Base-by-base conservation (phyloP, 2,329 filamentous ascomycete species). In the Monosporascus sp. region DNA sequence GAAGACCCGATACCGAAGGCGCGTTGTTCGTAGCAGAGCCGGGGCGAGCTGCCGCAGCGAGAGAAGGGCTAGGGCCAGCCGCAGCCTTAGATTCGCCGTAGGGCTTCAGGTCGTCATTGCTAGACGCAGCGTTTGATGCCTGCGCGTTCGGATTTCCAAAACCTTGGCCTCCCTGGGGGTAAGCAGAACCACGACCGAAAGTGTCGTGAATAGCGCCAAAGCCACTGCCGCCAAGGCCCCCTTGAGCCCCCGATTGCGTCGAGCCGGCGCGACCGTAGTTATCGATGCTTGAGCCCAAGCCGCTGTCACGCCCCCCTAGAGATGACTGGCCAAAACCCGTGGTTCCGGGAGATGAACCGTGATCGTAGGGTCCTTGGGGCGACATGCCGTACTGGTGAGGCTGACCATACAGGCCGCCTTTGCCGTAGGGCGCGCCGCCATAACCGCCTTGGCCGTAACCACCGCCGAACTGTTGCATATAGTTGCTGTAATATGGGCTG, bases 401-500 rank as follows among this genome's bases (percentile, higher is more conserved):
- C 64, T 80, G 78, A 50, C 75, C 77, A 58, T 84, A 84, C 59
- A 78, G 72, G 54, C 72, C 73, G 37, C 71, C 77, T 73, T 84
- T 84, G 57, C 76, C 73, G 58, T 84, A 84, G 2, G 80, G 80
- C 5, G 68, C 74, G 24, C 67, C 67, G 22, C 64, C 72, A 56
- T 74, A 83, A 35, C 73, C 78, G 50, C 74, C 78, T 64, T 82
- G 78, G 50, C 73, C 74, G 58, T 81, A 82, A 44, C 74, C 75
- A 43, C 65, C 70, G 51, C 80, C 78, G 62, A 75, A 75, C 55
- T 77, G 74, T 69, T 66, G 70, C 72, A 78, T 74, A 63, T 85
- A 86, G 54, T 80, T 76, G 56, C 79, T 74, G 62, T 87, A 87
- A 68, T 84, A 86, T 2, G 82, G 82, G 69, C 78, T 84, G 60